Conservation (phyloP, 1,284 basidiomycete species). For the Leccinum subrobustum region DNA sequence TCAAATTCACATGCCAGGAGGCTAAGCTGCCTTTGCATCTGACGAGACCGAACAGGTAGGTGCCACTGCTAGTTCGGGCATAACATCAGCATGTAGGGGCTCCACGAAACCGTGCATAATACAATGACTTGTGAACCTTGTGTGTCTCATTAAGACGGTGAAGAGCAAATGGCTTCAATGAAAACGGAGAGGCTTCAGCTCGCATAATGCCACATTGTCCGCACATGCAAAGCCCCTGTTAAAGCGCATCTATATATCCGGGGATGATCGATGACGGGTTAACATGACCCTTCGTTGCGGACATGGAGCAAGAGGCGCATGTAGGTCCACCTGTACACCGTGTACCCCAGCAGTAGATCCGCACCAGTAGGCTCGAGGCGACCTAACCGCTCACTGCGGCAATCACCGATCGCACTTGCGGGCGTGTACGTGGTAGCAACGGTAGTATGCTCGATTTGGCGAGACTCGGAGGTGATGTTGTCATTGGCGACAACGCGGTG, state of each 20-base stretch:
- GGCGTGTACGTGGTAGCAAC: background rate
- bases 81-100: background rate
- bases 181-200: background rate
- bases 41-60: background rate
- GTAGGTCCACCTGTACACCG: slow-evolving; percentile 1
- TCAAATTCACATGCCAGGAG: slow-evolving; percentile 14
- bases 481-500: slow-evolving; percentile 9
- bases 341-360: slow-evolving; percentile 6
- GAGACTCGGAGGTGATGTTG: slow-evolving; percentile 3
- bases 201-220: background rate
- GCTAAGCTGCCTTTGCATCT: slow-evolving; percentile 1
- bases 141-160: slow-evolving; percentile 12
- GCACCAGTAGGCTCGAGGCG: background rate
- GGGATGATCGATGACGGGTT: background rate
- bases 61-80: background rate
- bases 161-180: background rate
- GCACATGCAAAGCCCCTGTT: background rate
- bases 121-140: background rate
- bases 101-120: slow-evolving; percentile 2
- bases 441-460: background rate
- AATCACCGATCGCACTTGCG: slow-evolving; percentile 13
- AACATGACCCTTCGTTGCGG: slow-evolving; percentile 9
- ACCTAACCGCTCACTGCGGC: slow-evolving; percentile 7
- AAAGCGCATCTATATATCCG: slow-evolving; percentile 4
- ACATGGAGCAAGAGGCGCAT: background rate